A percentile compares a stretch with the other conserved stretches of the same genome.
These are phyloP conservation scores for Suillus alpinus DNA, from an alignment of 768 basidiomycete genomes.

Conservation along the genomic window DNA sequence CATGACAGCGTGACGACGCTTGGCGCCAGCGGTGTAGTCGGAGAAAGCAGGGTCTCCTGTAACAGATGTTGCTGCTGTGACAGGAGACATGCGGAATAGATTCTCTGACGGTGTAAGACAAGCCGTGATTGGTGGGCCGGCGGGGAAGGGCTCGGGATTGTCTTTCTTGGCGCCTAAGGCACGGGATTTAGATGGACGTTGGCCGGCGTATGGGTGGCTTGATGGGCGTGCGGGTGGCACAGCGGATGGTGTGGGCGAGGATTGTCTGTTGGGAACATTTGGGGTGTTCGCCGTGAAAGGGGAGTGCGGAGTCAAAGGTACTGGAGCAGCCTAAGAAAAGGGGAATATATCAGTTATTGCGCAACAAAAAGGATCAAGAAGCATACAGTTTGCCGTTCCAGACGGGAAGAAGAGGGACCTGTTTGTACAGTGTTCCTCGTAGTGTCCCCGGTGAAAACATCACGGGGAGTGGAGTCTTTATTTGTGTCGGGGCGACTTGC, in stretches of 20 bases:
- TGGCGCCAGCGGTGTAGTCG: constrained; percentile 53
- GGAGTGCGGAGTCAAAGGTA: constrained; percentile 33
- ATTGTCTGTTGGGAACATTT: constrained; percentile 15
- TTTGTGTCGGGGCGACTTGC: constrained; percentile 13
- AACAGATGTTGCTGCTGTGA: constrained; percentile 26
- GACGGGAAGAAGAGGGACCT: constrained; percentile 14
- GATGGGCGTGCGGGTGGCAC: constrained; percentile 13
- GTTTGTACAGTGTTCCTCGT: constrained; percentile 19
- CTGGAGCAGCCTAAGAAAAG: constrained; percentile 13
- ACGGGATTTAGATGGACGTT: constrained; percentile 31
- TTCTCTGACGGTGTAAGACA: constrained; percentile 30
- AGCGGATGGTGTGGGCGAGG: constrained; percentile 27
- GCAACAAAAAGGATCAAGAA: neutral
- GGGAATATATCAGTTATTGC: constrained; percentile 7
- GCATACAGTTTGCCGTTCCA: constrained; percentile 30
- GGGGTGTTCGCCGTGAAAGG: constrained; percentile 20
- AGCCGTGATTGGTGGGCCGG: constrained; percentile 15
- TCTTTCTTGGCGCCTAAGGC: constrained; percentile 28
- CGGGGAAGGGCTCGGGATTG: constrained; percentile 15
- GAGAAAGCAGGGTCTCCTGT: constrained; percentile 23
- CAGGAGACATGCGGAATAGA: constrained; percentile 22
- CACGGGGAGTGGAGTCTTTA: constrained; percentile 17
- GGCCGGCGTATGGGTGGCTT: constrained; percentile 10
- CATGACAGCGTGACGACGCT: constrained; percentile 78
- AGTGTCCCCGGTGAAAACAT: constrained; percentile 14